Base-by-base conservation (phyloP, 495 filamentous ascomycete species). In the Penicillium dipodomyicola region DNA sequence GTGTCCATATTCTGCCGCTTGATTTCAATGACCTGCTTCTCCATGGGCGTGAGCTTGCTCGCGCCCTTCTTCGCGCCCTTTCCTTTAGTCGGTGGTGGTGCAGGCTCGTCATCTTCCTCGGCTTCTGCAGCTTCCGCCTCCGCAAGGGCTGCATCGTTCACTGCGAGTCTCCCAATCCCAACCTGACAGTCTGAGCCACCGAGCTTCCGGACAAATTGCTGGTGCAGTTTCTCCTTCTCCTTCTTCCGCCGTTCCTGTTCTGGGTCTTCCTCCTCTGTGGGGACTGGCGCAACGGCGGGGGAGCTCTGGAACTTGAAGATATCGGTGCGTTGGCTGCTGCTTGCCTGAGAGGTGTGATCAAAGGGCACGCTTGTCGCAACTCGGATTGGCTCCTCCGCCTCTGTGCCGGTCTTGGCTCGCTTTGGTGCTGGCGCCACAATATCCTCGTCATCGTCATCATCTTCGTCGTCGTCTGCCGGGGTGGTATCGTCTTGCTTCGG, bases 1-100 rank as follows among this genome's bases (percentile, higher is more conserved):
- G 92, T 93, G 63, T 96, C 92, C 78, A 91, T 86, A 68, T 97
- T 82, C 59, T 92, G 90, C 52, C 84, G 80, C 75, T 98, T 98
- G 63, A 98, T 96, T 19, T 96, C 91, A 14, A 98, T 79, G 35
- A 95, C 84, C 61, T 97, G 94, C 46, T 88, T 84, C 68, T 96
- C 94, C 86, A 99, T 86, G 0, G 94, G 94, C 5, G 95, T 99
- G 46, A 99, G 82, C 65, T 97, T 97, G 54, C 66, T 70, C 6
- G 68, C 78, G 25, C 81, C 80, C 27, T 84, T 89, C 77, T 92
- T 95, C 32, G 79, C 51, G 10, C 67, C 65, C 23, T 63, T 73
- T 1, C 85, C 85, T 65, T 83, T 91, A 39, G 82, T 82, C 6
- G 66, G 67, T n/a, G 72, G 69, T 48, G 76, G 78, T 20, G 69